Evolutionary conservation across 208 protist species (phyloP).

Genomic region (Naegleria fowleri): DNA sequence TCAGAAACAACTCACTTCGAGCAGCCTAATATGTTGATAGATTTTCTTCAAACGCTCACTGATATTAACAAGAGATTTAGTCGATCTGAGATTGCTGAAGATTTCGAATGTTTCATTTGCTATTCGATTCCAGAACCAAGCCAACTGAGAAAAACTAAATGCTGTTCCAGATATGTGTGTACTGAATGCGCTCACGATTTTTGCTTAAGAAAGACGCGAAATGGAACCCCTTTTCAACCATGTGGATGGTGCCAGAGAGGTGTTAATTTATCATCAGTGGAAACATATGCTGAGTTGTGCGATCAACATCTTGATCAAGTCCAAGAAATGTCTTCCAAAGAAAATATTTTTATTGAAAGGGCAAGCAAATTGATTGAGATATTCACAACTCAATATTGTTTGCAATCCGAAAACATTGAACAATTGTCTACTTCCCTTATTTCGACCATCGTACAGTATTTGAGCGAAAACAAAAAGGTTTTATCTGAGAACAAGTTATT

Average conservation of each 20-base stretch:
- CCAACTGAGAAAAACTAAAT: not conserved
- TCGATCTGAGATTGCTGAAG: not conserved
- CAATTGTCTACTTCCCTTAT: not conserved
- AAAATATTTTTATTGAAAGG: not conserved
- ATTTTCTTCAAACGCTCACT: not conserved
- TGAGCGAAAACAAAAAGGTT: not conserved
- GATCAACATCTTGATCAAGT: not conserved
- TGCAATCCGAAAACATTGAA: not conserved
- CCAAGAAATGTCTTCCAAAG: not conserved
- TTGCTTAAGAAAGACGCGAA: not conserved
- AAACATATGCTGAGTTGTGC: not conserved
- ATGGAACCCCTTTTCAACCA: not conserved
- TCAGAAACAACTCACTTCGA: not conserved
- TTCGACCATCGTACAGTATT: not conserved
- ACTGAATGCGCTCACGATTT: not conserved
- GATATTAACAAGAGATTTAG: not conserved
- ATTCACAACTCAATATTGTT: not conserved
- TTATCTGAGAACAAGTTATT: not conserved
- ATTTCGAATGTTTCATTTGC: slow-evolving; percentile 19
- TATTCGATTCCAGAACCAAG: not conserved
- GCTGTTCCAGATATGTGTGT: not conserved
- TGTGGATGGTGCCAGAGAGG: not conserved
- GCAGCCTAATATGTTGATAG: not conserved
- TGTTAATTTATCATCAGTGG: not conserved
- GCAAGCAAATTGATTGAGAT: not conserved